Conservation (phyloP, 129 eudicot species). For the Ambrosia artemisiifolia region DNA sequence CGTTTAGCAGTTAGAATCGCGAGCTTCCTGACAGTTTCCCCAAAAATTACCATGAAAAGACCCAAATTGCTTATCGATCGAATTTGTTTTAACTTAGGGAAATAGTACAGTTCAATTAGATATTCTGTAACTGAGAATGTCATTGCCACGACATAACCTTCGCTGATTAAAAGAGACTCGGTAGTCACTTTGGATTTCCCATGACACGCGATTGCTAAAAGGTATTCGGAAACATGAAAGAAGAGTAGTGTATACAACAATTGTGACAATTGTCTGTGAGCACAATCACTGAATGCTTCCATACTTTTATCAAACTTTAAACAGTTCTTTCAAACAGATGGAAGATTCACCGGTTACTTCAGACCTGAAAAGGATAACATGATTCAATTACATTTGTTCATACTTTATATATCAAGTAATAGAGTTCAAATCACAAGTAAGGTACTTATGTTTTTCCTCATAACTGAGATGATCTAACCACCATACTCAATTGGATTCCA, state of each 20-base stretch:
- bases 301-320: slow-evolving; percentile 34
- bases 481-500: background rate
- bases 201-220: slow-evolving; percentile 54
- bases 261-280: slow-evolving; percentile 55
- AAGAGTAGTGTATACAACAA: slow-evolving; percentile 53
- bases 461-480: background rate
- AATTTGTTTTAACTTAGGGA: slow-evolving; percentile 55
- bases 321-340: background rate
- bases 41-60: slow-evolving; percentile 59
- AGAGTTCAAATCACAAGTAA: background rate
- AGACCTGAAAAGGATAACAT: slow-evolving; percentile 30
- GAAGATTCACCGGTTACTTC: slow-evolving; percentile 1
- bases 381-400: background rate
- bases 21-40: slow-evolving; percentile 64
- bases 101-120: slow-evolving; percentile 49
- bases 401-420: background rate
- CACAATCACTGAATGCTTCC: slow-evolving; percentile 45
- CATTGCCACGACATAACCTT: slow-evolving; percentile 67
- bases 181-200: slow-evolving; percentile 62
- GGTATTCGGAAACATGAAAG: slow-evolving; percentile 70
- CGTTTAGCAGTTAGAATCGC: slow-evolving; percentile 80
- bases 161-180: slow-evolving; percentile 66
- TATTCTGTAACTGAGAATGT: slow-evolving; percentile 53
- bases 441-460: background rate
- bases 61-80: slow-evolving; percentile 66